Conservation (phyloP, 2,329 filamentous ascomycete species). For the Golovinomyces cichoracearum region DNA sequence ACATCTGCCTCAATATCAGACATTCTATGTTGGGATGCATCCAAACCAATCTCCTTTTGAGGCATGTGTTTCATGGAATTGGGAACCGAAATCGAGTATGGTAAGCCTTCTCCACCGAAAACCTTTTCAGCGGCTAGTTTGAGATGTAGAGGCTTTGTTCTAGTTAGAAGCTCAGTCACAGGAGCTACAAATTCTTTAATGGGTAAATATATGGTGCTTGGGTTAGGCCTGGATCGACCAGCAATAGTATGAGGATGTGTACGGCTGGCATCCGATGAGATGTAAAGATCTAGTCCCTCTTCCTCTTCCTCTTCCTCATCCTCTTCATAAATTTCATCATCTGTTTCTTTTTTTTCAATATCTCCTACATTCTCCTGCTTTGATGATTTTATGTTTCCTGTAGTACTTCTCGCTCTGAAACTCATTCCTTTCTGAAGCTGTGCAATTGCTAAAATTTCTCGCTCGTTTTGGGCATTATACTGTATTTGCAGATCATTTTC, state of each 20-base stretch:
- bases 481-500: conserved; percentile 4
- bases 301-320: conserved; percentile 8
- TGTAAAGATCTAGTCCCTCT: conserved; percentile 9
- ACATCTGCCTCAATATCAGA: conserved; percentile 49
- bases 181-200: conserved; percentile 41
- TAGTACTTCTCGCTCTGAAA: conserved; percentile 6
- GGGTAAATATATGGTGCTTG: conserved; percentile 52
- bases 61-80: conserved; percentile 25
- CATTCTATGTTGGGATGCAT: conserved; percentile 40
- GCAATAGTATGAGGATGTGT: conserved; percentile 48
- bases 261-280: conserved; percentile 21
- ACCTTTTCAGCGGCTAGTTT: conserved; percentile 40
- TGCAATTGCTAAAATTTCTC: conserved; percentile 14
- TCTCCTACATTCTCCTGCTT: conserved; percentile 10
- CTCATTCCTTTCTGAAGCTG: conserved; percentile 14
- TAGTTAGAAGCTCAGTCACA: conserved; percentile 38
- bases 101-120: conserved; percentile 54
- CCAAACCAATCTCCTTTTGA: conserved; percentile 38
- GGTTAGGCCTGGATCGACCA: conserved; percentile 49
- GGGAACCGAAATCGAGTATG: conserved; percentile 50
- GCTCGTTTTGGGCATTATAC: conserved; percentile 11
- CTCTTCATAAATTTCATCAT: conserved; percentile 5
- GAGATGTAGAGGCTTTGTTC: conserved; percentile 50
- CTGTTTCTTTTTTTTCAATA: conserved; percentile 11
- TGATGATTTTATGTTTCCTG: conserved; percentile 6